A percentile compares a stretch with the other conserved stretches of the same genome.
Conservation (phyloP, 1,139 yeast species). For the Geotrichum aggregatum region DNA sequence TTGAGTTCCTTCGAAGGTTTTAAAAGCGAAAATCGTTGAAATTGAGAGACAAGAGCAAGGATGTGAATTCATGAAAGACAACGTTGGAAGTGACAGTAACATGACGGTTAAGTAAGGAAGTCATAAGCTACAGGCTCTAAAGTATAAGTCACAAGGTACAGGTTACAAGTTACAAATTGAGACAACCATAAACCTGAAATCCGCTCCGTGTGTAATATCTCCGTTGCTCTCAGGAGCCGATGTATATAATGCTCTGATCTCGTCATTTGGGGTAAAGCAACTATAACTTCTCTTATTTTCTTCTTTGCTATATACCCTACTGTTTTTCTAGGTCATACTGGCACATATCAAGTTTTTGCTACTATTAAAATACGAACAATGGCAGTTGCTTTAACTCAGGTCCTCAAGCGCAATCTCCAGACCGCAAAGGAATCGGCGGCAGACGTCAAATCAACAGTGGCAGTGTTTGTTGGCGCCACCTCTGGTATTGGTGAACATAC, state of each 20-base stretch:
- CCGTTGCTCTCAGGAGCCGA: background rate
- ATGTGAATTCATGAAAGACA: background rate
- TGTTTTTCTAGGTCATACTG: background rate
- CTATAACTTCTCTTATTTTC: too few species aligned
- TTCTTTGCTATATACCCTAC: background rate
- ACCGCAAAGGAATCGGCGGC: constrained; percentile 11
- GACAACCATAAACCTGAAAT: background rate
- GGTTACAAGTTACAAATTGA: too few species aligned
- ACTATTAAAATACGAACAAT: background rate
- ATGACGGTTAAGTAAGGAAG: too few species aligned
- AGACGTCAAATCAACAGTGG: constrained; percentile 26
- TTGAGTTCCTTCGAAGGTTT: background rate
- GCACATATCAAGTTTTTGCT: too few species aligned
- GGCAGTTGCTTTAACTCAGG: constrained; percentile 7
- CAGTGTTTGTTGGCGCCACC: constrained; percentile 37
- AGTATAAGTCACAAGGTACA: too few species aligned
- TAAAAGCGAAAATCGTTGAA: background rate
- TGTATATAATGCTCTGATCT: too few species aligned
- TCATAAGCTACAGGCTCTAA: too few species aligned
- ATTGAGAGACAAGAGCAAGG: background rate
- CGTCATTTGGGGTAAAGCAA: too few species aligned
- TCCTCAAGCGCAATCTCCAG: constrained; percentile 15
- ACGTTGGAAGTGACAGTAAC: background rate
- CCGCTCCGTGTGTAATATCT: background rate
- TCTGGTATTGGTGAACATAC: constrained; percentile 36